phyloP scores from a whole-genome alignment of 1,284 basidiomycete genomes.

The Cystobasidium sp. region DNA sequence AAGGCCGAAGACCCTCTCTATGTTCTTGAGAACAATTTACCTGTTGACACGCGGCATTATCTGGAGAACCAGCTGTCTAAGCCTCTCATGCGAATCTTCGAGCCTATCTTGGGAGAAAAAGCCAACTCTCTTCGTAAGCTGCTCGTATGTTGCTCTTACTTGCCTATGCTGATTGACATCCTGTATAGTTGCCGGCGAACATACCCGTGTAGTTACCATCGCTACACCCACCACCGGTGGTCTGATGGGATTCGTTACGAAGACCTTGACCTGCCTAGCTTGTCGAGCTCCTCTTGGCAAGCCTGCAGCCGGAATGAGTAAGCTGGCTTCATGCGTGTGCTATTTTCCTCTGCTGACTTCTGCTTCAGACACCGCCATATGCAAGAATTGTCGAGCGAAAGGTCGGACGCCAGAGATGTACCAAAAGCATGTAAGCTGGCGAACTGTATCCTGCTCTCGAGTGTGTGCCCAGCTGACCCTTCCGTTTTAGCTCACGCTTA shows the following conservation, averaged over 20 bases:
- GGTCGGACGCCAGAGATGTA: conserved; percentile 78
- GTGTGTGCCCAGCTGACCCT: conserved; percentile 3
- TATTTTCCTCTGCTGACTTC: neutral
- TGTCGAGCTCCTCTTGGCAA: conserved; percentile 81
- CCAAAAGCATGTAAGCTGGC: conserved; percentile 74
- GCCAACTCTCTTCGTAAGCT: conserved; percentile 75
- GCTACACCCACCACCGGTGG: conserved; percentile 92
- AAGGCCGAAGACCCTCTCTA: conserved; percentile 96
- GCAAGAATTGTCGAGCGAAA: conserved; percentile 80
- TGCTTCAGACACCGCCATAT: conserved; percentile 78
- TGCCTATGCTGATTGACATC: conserved; percentile 22
- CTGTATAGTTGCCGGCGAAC: conserved; percentile 80
- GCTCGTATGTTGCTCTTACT: neutral
- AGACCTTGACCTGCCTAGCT: conserved; percentile 87
- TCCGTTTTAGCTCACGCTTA: conserved; percentile 61
- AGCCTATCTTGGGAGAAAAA: conserved; percentile 92
- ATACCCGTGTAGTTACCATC: conserved; percentile 80
- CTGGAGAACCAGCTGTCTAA: conserved; percentile 95
- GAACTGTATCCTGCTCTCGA: neutral
- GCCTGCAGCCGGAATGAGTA: conserved; percentile 73
- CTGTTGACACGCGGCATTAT: conserved; percentile 95
- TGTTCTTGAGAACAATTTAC: conserved; percentile 93
- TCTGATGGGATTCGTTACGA: conserved; percentile 95
- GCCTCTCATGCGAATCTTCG: conserved; percentile 92
- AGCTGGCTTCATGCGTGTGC: conserved; percentile 49